Percentiles rank a stretch among this genome's conserved stretches.
Conservation (phyloP, 768 basidiomycete species). For the Suillus placidus region DNA sequence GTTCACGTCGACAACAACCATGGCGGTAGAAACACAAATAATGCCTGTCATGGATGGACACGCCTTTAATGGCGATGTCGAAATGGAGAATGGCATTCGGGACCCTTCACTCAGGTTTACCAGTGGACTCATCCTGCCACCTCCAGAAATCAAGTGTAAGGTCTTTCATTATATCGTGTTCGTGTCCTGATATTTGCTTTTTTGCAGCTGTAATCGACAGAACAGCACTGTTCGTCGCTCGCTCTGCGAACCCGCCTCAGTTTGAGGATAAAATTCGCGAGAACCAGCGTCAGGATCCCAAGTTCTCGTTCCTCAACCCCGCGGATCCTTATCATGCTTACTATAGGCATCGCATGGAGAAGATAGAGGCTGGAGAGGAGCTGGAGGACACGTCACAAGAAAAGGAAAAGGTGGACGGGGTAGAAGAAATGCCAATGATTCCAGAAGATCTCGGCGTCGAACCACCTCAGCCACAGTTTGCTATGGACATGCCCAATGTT, state of each 20-base stretch:
- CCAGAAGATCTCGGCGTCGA: conserved; percentile 68
- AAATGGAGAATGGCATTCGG: conserved; percentile 39
- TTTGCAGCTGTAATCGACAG: conserved; percentile 88
- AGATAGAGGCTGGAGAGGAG: conserved; percentile 73
- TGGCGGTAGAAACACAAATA: conserved; percentile 49
- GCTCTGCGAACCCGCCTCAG: conserved; percentile 88
- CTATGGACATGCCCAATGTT: conserved; percentile 84
- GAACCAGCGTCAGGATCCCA: conserved; percentile 93
- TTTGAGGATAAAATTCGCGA: conserved; percentile 98
- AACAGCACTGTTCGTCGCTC: conserved; percentile 88
- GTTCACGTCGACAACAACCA: conserved; percentile 36
- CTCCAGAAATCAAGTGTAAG: conserved; percentile 93
- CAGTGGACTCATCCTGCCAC: conserved; percentile 90
- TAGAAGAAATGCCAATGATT: conserved; percentile 33
- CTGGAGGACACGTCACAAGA: conserved; percentile 58
- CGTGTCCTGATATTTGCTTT: conserved; percentile 14
- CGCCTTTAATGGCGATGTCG: conserved; percentile 42
- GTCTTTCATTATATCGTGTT: conserved; percentile 16
- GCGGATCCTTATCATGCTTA: conserved; percentile 98
- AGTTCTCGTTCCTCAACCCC: conserved; percentile 98
- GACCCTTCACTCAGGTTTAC: conserved; percentile 57
- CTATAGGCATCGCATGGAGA: conserved; percentile 90
- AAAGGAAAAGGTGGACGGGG: conserved; percentile 44
- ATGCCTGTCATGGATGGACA: conserved; percentile 45
- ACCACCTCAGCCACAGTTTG: conserved; percentile 82